Conservation (phyloP, 177 flowering plant species). For the Vitis hybrid region DNA sequence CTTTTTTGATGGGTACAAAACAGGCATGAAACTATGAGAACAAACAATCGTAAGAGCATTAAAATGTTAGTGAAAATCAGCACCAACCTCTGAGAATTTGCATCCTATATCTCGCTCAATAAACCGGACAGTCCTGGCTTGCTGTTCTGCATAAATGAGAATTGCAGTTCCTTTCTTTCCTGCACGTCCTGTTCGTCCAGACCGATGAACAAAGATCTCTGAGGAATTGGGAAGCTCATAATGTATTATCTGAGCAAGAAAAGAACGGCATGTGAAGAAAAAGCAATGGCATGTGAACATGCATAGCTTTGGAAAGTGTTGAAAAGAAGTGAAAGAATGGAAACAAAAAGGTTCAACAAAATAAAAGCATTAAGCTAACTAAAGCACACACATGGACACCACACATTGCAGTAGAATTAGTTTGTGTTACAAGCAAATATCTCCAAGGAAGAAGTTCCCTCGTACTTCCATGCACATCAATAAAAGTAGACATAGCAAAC, state of each 20-base stretch:
- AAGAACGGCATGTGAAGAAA: not conserved
- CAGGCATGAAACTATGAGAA: not conserved
- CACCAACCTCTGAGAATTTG: slow-evolving; percentile 68
- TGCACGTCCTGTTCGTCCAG: slow-evolving; percentile 99
- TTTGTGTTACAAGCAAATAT: no score
- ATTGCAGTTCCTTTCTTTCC: slow-evolving; percentile 95
- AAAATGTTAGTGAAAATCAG: not conserved
- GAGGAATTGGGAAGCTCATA: slow-evolving; percentile 84
- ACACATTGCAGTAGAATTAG: no score
- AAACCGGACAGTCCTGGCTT: slow-evolving; percentile 51
- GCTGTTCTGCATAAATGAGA: slow-evolving; percentile 63
- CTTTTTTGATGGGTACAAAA: not conserved
- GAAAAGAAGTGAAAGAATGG: no score
- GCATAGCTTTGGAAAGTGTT: not conserved
- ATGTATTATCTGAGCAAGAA: slow-evolving; percentile 63
- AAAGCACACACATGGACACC: no score
- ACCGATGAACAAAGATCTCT: slow-evolving; percentile 95
- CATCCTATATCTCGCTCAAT: slow-evolving; percentile 84
- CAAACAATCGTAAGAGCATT: not conserved
- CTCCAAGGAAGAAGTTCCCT: no score
- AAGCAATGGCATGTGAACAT: not conserved
- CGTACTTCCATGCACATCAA: no score
- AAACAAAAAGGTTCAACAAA: no score
- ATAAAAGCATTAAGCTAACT: no score
- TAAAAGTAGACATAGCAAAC: no score